Evolutionary conservation across 2,329 filamentous ascomycete species (phyloP), one percentile per base, ranked within the genome.

Genomic region (Diplocarpon mali): DNA sequence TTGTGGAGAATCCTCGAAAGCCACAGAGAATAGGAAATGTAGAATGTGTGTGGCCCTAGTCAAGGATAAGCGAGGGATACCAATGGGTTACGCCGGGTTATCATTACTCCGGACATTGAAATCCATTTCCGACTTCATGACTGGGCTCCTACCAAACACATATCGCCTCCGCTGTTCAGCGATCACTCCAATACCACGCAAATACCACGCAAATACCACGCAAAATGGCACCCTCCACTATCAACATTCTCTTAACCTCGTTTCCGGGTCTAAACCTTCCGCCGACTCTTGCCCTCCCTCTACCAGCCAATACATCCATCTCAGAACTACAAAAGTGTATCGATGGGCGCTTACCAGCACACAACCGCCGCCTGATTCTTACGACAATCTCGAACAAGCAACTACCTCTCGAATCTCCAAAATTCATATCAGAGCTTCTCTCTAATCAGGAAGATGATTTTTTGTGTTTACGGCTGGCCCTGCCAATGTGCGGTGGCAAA

Each of bases 401-500:
- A 54, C 68, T 95, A 0, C 64, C 72, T 0, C 60, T 69, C 2
- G 65, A 66, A 35, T 80, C 77, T 14, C 55, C 69, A 2, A 60
- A 66, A 0, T 69, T 75, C 2, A 68, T 93, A 24, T 75, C 76
- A 10, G 70, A 72, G 11, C 73, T 88, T 15, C 71, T 92, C 31
- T 67, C 72, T 3, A 60, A 63, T 29, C 55, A 59, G 5, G 51
- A 74, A 42, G 77, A 83, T 68, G 78, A 78, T 29, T 81, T 96
- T 53, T 72, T 98, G 13, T 82, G 88, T 0, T 74, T 98, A 3
- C 85, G 88, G 43, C 77, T 98, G 27, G 82, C 80, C 6, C 71
- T 82, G 1, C 83, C 84, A 5, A 68, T 95, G 32, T 85, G 83
- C 56, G 92, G 93, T 68, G 93, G 93, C 62, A 98, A 98, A 63